Evolutionary conservation across 768 basidiomycete genomes (phyloP), one percentile per base, ranked within the genome.

Genomic region (Lactifluus piperatus): DNA sequence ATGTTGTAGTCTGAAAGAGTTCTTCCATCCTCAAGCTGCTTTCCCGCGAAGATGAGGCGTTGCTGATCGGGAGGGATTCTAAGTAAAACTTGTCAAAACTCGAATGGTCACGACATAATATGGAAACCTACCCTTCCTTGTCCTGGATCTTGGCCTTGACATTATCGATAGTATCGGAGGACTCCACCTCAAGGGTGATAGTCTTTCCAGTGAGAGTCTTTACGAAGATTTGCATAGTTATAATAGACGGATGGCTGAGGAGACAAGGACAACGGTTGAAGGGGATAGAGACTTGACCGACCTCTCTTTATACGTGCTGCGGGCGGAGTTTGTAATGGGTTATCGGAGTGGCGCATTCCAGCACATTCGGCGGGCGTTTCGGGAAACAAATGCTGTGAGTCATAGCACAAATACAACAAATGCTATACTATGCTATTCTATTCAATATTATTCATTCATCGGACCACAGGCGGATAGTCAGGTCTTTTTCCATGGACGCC

Each of bases 401-500:
- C n/a, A 41, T n/a, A 20, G n/a, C n/a, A 44, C 6, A 44, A 44
- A 22, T 44, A 44, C 43, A 44, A 44, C 6, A 44, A 22, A 44
- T 24, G 43, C 43, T 22, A 24, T 22, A 10, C 36, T 13, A 36
- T 13, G 22, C 37, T 39, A 39, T 18, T 39, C 37, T 39, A 39
- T 18, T 39, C 16, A 5, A 14, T 6, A n/a, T 20, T 41, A 3
- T 6, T 47, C 54, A 55, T 52, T 63, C 49, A n/a, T 41, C 51
- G 49, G 71, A 70, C 67, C 88, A 84, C 16, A 97, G 65, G 54
- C 85, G 79, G 66, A 97, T 88, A 5, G 84, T 84, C 60, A 89
- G 72, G 65, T 95, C 94, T 64, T 91, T 91, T 65, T 94, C 92
- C 80, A 91, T 85, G 10, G 85, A 81, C n/a, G 89, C 91, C 4